Base-by-base conservation (phyloP, 495 filamentous ascomycete species). In the Usnea hakonensis region DNA sequence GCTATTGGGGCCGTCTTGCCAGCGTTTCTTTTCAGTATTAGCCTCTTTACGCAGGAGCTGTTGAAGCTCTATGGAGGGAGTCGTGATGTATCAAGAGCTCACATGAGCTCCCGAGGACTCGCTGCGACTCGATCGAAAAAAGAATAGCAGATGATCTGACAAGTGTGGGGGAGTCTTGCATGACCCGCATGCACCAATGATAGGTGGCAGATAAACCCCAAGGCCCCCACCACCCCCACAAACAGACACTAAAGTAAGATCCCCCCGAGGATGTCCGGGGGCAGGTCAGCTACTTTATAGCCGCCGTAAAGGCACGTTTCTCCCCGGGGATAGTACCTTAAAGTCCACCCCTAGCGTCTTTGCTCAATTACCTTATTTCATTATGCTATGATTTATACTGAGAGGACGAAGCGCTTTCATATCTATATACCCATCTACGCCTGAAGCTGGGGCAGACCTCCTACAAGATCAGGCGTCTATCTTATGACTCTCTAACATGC, bases 51-150 rank as follows among this genome's bases (percentile, higher is more conserved):
- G 26, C n/a, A 32, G 23, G 59, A 62, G 46, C 59, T n/a, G 17
- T 23, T 36, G 28, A 46, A 58, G 44, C 41, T 46, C 44, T 62
- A 59, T 54, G 21, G 64, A 58, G 19, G 46, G 26, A 48, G 36
- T 57, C 33, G 35, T 58, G 36, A 38, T 33, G 32, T 19, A 41
- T 17, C 16, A 1, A 33, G 40, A 46, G 54, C 44, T 56, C 36
- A 19, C 32, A 65, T 58, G 60, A 62, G 60, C 57, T 32, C 57
- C 35, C 40, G 40, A 2, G 21, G 19, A 23, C 19, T 36, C 17
- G 46, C 6, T 50, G 17, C 28, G 14, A 7, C 48, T 17, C 48
- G 17, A 52, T 32, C 1, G 32, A 52, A 32, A 52, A 52, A n/a
- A 26, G 16, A 50, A 28, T 5, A 5, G 17, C 46, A 50, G 23